Percentiles rank a stretch among this genome's conserved stretches.
Evolutionary conservation across 768 basidiomycete genomes (phyloP).

Genomic region (Naganishia friedmannii): DNA sequence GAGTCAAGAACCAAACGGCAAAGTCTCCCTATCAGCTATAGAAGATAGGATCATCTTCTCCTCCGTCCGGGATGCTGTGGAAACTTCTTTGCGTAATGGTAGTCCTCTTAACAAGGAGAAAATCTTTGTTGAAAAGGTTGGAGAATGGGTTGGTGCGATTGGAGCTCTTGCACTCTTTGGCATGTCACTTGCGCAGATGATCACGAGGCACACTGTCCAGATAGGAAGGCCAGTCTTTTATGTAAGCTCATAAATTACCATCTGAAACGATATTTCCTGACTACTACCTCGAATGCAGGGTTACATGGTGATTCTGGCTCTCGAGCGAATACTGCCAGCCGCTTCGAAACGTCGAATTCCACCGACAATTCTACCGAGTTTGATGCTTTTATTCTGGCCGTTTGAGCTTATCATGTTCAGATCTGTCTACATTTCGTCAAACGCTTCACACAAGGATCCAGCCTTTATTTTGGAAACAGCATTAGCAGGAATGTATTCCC

Average conservation of each 20-base stretch:
- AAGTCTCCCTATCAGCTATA: slow-evolving; percentile 21
- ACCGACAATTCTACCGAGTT: slow-evolving; percentile 15
- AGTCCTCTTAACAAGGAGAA: slow-evolving; percentile 11
- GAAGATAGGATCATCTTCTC: slow-evolving; percentile 25
- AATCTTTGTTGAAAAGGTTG: slow-evolving; percentile 21
- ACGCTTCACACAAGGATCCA: slow-evolving; percentile 19
- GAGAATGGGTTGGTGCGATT: slow-evolving; percentile 24
- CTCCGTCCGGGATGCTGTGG: slow-evolving; percentile 20
- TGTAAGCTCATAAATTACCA: background rate
- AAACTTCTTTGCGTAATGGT: slow-evolving; percentile 7
- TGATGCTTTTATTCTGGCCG: slow-evolving; percentile 20
- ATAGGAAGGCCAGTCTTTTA: slow-evolving; percentile 18
- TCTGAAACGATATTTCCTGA: background rate
- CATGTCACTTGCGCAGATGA: background rate
- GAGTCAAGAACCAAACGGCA: background rate
- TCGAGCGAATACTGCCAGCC: slow-evolving; percentile 10
- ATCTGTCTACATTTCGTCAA: slow-evolving; percentile 39
- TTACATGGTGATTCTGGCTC: slow-evolving; percentile 26
- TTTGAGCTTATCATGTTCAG: slow-evolving; percentile 33
- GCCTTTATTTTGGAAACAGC: slow-evolving; percentile 32
- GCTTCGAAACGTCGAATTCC: slow-evolving; percentile 14
- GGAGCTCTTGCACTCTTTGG: slow-evolving; percentile 20
- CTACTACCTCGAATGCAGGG: background rate
- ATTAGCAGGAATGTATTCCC: slow-evolving; percentile 33
- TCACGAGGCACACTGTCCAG: background rate